Evolutionary conservation across 2,329 filamentous ascomycete species (phyloP).

Genomic region (Exserohilum rostratum): DNA sequence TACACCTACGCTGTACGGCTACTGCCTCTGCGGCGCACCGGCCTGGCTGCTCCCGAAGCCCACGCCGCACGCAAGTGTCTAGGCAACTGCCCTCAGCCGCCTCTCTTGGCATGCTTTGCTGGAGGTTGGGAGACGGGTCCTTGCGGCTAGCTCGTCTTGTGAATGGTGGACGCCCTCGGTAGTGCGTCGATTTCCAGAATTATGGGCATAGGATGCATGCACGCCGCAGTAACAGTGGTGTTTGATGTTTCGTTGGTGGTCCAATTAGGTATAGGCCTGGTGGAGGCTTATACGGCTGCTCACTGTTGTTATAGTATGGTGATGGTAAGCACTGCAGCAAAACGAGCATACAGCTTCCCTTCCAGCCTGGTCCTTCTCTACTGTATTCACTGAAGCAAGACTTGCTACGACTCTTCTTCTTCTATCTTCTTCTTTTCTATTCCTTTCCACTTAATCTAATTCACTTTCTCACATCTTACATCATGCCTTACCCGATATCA

Average conservation of each 20-base stretch:
- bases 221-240: conserved; percentile 27
- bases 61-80: conserved; percentile 28
- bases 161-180: conserved; percentile 32
- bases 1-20: conserved; percentile 32
- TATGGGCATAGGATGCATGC: conserved; percentile 28
- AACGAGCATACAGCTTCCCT: no score
- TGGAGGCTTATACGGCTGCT: conserved; percentile 20
- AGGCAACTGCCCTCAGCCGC: conserved; percentile 34
- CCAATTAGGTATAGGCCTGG: conserved; percentile 19
- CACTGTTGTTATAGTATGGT: conserved; percentile 25
- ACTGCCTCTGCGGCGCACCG: conserved; percentile 24
- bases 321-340: conserved; percentile 10
- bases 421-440: neutral
- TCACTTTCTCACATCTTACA: no score
- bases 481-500: conserved; percentile 28
- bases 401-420: conserved; percentile 2
- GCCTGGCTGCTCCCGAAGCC: conserved; percentile 28
- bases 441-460: neutral
- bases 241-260: conserved; percentile 30
- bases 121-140: conserved; percentile 23
- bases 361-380: no score
- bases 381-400: no score
- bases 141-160: conserved; percentile 31
- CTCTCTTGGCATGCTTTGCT: conserved; percentile 32
- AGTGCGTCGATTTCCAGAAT: conserved; percentile 28